Evolutionary conservation across 2,329 filamentous ascomycete genomes (phyloP).

Genomic region (Septoria petroselini): DNA sequence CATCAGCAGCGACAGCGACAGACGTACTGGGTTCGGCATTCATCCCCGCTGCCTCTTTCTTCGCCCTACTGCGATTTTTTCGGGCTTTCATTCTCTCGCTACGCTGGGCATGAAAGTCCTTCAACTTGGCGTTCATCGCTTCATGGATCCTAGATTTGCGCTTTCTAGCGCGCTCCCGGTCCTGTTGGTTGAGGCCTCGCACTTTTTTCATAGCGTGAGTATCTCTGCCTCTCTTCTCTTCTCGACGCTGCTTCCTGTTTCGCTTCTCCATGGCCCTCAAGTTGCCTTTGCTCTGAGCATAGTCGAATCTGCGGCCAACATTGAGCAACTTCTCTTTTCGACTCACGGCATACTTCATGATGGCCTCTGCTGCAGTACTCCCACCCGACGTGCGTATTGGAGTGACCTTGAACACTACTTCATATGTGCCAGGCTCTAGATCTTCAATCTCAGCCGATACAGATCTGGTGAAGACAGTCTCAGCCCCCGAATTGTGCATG

Average conservation of each 20-base stretch:
- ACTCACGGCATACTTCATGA: conserved; percentile 61
- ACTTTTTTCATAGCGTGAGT: conserved; percentile 41
- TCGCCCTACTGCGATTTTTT: conserved; percentile 13
- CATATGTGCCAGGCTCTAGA: conserved; percentile 71
- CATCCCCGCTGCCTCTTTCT: conserved; percentile 1
- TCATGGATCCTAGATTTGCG: conserved; percentile 30
- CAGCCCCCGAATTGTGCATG: conserved; percentile 40
- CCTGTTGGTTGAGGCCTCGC: conserved; percentile 42
- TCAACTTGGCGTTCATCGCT: conserved; percentile 31
- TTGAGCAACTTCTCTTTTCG: conserved; percentile 69
- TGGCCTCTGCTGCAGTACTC: conserved; percentile 62
- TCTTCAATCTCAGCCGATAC: conserved; percentile 70
- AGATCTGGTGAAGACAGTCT: conserved; percentile 66
- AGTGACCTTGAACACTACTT: conserved; percentile 70
- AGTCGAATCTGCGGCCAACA: conserved; percentile 67
- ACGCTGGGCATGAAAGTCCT: conserved; percentile 18
- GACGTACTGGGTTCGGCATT: neutral
- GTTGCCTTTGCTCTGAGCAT: conserved; percentile 65
- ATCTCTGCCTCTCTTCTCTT: conserved; percentile 31
- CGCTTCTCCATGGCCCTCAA: conserved; percentile 51
- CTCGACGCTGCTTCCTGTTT: conserved; percentile 26
- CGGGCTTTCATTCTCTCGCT: conserved; percentile 19
- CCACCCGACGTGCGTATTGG: conserved; percentile 56
- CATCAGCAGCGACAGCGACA: neutral
- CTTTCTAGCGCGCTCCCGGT: conserved; percentile 33